Conservation (phyloP, 495 filamentous ascomycete genomes). For the Trichocladium uniseriatum region DNA sequence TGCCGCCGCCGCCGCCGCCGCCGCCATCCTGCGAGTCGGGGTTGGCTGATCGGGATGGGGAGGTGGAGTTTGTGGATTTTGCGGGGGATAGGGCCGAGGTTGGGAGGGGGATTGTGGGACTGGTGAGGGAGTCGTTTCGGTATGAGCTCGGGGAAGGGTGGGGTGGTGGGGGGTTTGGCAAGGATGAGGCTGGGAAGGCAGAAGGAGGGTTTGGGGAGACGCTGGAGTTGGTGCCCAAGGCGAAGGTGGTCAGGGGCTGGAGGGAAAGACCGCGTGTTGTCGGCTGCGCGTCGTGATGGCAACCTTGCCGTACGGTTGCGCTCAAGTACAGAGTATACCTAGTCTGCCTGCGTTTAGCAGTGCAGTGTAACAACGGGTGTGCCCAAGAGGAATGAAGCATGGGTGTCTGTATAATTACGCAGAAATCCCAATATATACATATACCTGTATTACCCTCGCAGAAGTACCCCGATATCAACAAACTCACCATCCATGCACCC, state of each 20-base stretch:
- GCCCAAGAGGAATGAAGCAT: no score
- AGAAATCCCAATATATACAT: no score
- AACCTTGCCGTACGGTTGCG: no score
- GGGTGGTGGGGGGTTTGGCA: neutral
- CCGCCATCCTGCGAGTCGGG: neutral
- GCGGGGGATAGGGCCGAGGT: conserved; percentile 22
- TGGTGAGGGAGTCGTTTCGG: conserved; percentile 33
- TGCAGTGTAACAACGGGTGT: no score
- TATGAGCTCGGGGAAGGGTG: conserved; percentile 23
- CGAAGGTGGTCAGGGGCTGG: conserved; percentile 4
- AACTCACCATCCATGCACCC: no score
- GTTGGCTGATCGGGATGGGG: neutral
- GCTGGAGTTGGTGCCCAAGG: conserved; percentile 16
- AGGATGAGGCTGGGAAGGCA: neutral
- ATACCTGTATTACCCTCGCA: no score
- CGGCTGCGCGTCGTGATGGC: conserved; percentile 1
- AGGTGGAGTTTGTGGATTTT: conserved; percentile 33
- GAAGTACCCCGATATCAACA: no score
- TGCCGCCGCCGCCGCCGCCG: neutral
- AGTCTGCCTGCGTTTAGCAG: no score
- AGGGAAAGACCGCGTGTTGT: neutral
- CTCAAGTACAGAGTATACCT: no score
- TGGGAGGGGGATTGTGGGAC: conserved; percentile 27
- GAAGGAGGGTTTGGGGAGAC: neutral
- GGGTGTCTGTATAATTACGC: no score